Evolutionary conservation across 345 rosid species (phyloP).

Genomic region (Raphanus raphanistrum): DNA sequence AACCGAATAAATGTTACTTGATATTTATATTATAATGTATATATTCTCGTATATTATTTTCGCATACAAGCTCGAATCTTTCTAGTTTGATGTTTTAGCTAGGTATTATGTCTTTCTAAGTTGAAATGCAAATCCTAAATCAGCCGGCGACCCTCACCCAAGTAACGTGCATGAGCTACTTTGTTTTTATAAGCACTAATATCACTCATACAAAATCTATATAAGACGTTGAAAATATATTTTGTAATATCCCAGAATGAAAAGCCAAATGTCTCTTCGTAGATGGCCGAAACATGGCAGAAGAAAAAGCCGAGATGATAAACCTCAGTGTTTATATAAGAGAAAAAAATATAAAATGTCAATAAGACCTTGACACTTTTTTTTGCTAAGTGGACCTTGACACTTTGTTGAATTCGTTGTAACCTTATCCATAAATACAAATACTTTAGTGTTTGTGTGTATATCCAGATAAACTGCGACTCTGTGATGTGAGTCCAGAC

Average conservation of each 20-base stretch:
- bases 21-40: background rate
- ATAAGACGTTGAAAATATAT: slow-evolving; percentile 15
- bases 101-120: background rate
- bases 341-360: background rate
- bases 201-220: background rate
- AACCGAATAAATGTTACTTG: too few relatives aligned
- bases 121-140: slow-evolving; percentile 4
- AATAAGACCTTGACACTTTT: slow-evolving; percentile 15
- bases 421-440: slow-evolving; percentile 24
- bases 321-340: background rate
- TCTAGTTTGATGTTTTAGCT: background rate
- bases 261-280: slow-evolving; percentile 42
- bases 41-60: background rate
- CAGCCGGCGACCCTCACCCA: background rate
- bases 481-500: background rate
- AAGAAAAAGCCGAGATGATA: slow-evolving; percentile 18
- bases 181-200: background rate
- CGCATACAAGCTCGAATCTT: background rate
- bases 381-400: slow-evolving; percentile 5
- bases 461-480: background rate
- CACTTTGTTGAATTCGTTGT: slow-evolving; percentile 24
- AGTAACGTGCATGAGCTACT: slow-evolving; percentile 26
- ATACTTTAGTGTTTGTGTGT: background rate
- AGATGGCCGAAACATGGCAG: slow-evolving; percentile 31
- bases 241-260: slow-evolving; percentile 19